phyloP scores from a whole-genome alignment of 2,329 filamentous ascomycete genomes.

The Cercospora sesami region DNA sequence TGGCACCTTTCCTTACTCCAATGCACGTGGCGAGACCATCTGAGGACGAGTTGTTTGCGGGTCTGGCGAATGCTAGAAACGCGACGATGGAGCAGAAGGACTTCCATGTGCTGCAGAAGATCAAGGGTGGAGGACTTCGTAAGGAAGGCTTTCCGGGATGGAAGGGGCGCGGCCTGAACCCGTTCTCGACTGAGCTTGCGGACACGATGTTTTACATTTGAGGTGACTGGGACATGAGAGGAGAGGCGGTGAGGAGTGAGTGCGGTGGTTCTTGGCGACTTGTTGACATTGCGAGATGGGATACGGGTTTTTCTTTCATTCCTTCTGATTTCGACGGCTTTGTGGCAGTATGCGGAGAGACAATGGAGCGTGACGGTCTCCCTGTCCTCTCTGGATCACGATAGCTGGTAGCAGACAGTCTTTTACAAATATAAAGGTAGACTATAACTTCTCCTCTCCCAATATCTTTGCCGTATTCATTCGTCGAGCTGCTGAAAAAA shows the following conservation, averaged over 20 bases:
- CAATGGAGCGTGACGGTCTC: background rate
- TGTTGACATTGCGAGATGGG: background rate
- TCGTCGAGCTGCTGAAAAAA: no score
- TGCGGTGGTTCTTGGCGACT: background rate
- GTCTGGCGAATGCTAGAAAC: background rate
- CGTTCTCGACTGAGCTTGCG: slow-evolving; percentile 32
- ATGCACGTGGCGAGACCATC: background rate
- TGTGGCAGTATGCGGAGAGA: no score
- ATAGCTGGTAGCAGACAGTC: background rate
- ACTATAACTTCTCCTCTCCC: background rate
- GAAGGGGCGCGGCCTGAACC: slow-evolving; percentile 19
- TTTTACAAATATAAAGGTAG: background rate
- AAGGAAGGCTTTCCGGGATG: background rate
- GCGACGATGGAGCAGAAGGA: slow-evolving; percentile 4
- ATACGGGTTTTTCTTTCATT: background rate
- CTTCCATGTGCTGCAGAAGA: background rate
- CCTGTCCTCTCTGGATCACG: background rate
- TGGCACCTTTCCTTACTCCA: slow-evolving; percentile 21
- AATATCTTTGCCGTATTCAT: background rate
- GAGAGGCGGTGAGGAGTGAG: background rate
- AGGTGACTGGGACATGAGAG: background rate
- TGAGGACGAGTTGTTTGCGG: background rate
- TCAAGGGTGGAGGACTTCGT: background rate
- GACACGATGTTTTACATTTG: slow-evolving; percentile 36
- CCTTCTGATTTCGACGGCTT: no score